These are phyloP conservation scores for Fraxinus americana DNA, from an alignment of 257 asterid species.

Conservation along the genomic window DNA sequence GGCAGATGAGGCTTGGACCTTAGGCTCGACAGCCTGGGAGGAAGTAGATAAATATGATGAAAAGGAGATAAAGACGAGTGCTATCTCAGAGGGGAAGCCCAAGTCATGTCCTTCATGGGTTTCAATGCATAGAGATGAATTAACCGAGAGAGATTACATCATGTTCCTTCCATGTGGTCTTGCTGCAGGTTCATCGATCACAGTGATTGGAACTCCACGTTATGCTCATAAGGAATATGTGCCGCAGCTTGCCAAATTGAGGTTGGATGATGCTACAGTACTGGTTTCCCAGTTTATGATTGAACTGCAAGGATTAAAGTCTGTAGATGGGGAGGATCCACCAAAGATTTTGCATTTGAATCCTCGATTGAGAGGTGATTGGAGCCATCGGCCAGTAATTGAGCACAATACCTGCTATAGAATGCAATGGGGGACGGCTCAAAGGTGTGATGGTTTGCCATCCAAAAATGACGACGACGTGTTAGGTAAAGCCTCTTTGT, in stretches of 20 bases:
- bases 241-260: slow-evolving; percentile 72
- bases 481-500: slow-evolving; percentile 59
- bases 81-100: slow-evolving; percentile 84
- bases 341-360: slow-evolving; percentile 94
- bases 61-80: slow-evolving; percentile 59
- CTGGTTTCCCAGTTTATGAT: slow-evolving; percentile 86
- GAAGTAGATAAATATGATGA: slow-evolving; percentile 67
- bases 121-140: slow-evolving; percentile 63
- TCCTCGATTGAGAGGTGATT: slow-evolving; percentile 95
- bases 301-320: slow-evolving; percentile 92
- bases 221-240: slow-evolving; percentile 89
- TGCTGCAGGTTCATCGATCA: slow-evolving; percentile 94
- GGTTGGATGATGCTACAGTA: slow-evolving; percentile 59
- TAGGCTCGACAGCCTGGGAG: slow-evolving; percentile 90
- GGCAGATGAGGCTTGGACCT: slow-evolving; percentile 91
- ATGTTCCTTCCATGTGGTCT: slow-evolving; percentile 97
- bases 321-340: slow-evolving; percentile 97
- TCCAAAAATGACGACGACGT: slow-evolving; percentile 76
- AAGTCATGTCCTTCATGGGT: slow-evolving; percentile 98
- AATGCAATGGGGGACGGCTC: slow-evolving; percentile 97
- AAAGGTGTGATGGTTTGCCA: slow-evolving; percentile 87
- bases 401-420: slow-evolving; percentile 97
- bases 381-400: slow-evolving; percentile 91
- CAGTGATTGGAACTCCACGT: slow-evolving; percentile 86
- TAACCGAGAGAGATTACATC: slow-evolving; percentile 51